Base-by-base conservation (phyloP, 169 alveolate species). In the Babesia caballi region DNA sequence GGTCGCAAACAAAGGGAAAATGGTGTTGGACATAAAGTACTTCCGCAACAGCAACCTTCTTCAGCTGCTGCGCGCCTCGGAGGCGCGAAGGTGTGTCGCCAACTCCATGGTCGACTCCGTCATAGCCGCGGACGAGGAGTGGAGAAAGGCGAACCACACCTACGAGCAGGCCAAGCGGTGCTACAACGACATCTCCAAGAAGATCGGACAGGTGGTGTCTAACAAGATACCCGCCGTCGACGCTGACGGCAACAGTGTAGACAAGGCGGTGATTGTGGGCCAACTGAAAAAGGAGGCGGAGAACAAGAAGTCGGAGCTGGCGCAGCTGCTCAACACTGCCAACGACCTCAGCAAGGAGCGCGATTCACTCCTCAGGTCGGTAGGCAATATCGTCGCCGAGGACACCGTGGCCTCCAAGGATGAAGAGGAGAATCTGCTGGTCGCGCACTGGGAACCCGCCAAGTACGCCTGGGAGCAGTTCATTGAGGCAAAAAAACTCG, bases 331-430 rank as follows among this genome's bases (percentile, higher is more conserved):
- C 66, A 89, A 85, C 28, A 73, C 61, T 19, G 92, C 85, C 25
- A 82, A 86, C 28, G 85, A 74, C 25, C 81, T 87, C 9, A 85
- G 84, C 59, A 66, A 59, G 66, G 49, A 66, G 59, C 85, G 96
- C 30, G 92, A 92, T 58, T 54, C 41, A 38, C 68, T 87, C 46
- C 73, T 92, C 51, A 47, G 73, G n/a, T 49, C 65, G 25, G 91
- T 95, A 17, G 99, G 99, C 32, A 98, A 98, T 78, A 60, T 96
- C 30, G 91, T 97, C 30, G 94, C 94, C 59, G 91, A 84, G 4
- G 92, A 94, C 4, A 99, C 96, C 28, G 98, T 97, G 3, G 92
- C 91, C 8, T 91, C 96, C 57, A 91, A 94, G 51, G 93, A 94
- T 67, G 99, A 98, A 86, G 97, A 88, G 12, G 92, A 96, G 67